Evolutionary conservation across 495 filamentous ascomycete genomes (phyloP).

Genomic region (Penicillium coffeae): DNA sequence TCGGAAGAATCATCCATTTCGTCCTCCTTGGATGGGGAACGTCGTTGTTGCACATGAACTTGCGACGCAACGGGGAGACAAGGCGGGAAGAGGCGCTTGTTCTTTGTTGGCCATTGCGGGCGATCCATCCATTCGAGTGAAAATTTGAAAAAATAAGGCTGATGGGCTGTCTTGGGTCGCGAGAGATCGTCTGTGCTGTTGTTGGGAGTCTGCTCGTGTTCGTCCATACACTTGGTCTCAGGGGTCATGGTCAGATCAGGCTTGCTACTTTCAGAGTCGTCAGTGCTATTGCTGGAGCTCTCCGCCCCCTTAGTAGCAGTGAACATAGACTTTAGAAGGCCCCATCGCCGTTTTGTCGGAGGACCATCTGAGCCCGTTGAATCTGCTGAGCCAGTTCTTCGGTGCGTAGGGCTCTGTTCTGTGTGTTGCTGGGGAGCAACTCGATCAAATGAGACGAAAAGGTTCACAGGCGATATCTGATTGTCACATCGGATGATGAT

Average conservation of each 20-base stretch:
- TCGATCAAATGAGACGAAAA: conserved; percentile 65
- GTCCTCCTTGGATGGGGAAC: conserved; percentile 20
- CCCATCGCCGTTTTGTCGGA: conserved; percentile 61
- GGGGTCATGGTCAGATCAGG: conserved; percentile 24
- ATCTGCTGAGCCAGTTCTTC: conserved; percentile 36
- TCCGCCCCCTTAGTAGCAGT: conserved; percentile 29
- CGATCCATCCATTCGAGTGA: conserved; percentile 71
- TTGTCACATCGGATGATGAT: conserved; percentile 88
- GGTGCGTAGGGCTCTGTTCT: conserved; percentile 35
- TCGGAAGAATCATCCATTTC: conserved; percentile 30
- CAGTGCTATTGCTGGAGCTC: conserved; percentile 30
- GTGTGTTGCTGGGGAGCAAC: conserved; percentile 44
- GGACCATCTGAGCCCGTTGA: conserved; percentile 22
- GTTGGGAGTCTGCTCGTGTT: conserved; percentile 21
- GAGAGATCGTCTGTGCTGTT: conserved; percentile 23
- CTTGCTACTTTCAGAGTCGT: conserved; percentile 33
- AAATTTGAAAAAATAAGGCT: conserved; percentile 70
- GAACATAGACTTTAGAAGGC: conserved; percentile 66
- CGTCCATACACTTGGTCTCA: conserved; percentile 29
- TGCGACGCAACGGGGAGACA: conserved; percentile 69
- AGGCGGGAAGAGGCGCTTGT: conserved; percentile 65
- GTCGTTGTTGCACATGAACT: conserved; percentile 38
- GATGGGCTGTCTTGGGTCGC: conserved; percentile 46
- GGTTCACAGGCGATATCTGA: conserved; percentile 51
- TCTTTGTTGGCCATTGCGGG: conserved; percentile 46